Conservation (phyloP, 202 grass and related monocot genomes). For the Digitaria exilis region DNA sequence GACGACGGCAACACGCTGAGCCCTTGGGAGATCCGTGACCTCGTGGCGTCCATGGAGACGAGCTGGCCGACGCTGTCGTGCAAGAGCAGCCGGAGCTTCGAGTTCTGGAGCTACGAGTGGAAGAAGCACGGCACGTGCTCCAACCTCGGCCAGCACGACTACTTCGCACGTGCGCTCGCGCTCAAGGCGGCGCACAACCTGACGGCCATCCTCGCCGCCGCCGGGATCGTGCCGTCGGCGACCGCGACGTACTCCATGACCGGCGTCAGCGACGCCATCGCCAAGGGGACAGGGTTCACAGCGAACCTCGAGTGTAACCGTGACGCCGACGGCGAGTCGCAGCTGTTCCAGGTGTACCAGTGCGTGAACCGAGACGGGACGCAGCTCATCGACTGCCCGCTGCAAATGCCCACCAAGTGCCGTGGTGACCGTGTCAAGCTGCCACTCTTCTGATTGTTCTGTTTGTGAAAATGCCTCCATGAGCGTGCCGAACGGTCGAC, state of each 20-base stretch:
- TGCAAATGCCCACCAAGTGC: conserved; percentile 48
- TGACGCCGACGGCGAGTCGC: conserved; percentile 33
- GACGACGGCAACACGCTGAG: conserved; percentile 8
- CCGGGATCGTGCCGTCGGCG: conserved; percentile 68
- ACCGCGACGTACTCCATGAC: conserved; percentile 36
- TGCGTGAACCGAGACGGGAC: conserved; percentile 48
- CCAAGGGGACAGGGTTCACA: conserved; percentile 14
- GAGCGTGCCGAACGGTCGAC: no score
- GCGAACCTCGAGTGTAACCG: conserved; percentile 65
- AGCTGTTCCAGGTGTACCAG: conserved; percentile 78
- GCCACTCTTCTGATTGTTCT: conserved; percentile 47
- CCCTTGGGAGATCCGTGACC: conserved; percentile 43
- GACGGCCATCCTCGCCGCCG: conserved; percentile 43
- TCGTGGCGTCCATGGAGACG: conserved; percentile 34
- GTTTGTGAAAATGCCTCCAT: no score
- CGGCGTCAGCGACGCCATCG: conserved; percentile 52
- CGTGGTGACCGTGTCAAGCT: conserved; percentile 38
- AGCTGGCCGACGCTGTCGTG: conserved; percentile 75
- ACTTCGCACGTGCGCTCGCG: conserved; percentile 55
- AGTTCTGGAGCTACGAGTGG: conserved; percentile 88
- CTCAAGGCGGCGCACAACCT: conserved; percentile 58
- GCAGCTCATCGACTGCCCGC: conserved; percentile 70
- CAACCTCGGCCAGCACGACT: conserved; percentile 50
- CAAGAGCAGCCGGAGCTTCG: conserved; percentile 32
- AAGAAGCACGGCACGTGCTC: conserved; percentile 86